Conservation (phyloP, 331 rosid genomes). For the Saraca asoca region DNA sequence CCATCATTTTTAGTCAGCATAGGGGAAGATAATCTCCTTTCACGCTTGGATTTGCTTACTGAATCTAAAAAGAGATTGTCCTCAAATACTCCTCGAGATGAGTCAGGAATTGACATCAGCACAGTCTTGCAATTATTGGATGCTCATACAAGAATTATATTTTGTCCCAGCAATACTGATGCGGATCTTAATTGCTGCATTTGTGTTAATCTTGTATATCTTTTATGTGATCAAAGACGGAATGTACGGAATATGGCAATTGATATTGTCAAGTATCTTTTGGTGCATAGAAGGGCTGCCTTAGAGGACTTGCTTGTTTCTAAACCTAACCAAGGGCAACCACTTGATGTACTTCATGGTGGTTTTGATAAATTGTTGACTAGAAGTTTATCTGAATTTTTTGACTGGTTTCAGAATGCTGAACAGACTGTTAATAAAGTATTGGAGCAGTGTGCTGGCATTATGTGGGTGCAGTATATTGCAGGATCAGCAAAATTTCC, state of each 20-base stretch:
- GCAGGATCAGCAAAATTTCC: conserved; percentile 93
- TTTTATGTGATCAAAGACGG: conserved; percentile 71
- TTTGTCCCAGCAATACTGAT: conserved; percentile 94
- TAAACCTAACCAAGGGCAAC: conserved; percentile 87
- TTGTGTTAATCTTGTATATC: conserved; percentile 83
- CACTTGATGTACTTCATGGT: conserved; percentile 80
- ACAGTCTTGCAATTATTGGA: conserved; percentile 83
- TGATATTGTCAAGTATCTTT: conserved; percentile 85
- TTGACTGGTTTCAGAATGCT: conserved; percentile 77
- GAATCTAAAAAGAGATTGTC: conserved; percentile 67
- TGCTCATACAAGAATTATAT: conserved; percentile 87
- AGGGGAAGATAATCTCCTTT: conserved; percentile 88
- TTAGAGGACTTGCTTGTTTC: conserved; percentile 91
- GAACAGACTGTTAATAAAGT: conserved; percentile 73
- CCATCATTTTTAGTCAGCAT: conserved; percentile 79
- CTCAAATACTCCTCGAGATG: conserved; percentile 53
- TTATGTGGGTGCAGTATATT: conserved; percentile 98
- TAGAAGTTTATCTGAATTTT: conserved; percentile 70
- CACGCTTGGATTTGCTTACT: conserved; percentile 59
- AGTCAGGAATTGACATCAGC: conserved; percentile 75
- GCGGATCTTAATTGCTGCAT: conserved; percentile 94
- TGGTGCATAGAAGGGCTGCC: conserved; percentile 90
- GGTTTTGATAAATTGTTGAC: conserved; percentile 94
- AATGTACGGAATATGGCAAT: conserved; percentile 82
- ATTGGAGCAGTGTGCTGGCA: conserved; percentile 89